Evolutionary conservation across 2,329 filamentous ascomycete species (phyloP).

Genomic region (Talaromyces sp.): DNA sequence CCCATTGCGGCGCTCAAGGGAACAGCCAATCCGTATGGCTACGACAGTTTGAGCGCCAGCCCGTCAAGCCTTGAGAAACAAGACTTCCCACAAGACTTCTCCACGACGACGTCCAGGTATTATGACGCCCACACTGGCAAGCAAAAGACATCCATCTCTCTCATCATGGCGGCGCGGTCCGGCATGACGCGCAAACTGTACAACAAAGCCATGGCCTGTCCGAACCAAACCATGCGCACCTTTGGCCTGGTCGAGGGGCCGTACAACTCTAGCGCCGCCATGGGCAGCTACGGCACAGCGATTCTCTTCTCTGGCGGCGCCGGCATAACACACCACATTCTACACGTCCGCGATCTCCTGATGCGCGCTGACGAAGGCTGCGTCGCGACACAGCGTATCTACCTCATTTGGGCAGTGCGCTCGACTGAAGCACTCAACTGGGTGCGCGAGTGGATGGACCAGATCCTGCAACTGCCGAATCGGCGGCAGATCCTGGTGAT

Average conservation of each 20-base stretch:
- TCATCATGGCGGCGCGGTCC: conserved; percentile 56
- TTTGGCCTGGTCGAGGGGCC: conserved; percentile 58
- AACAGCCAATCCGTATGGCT: not conserved
- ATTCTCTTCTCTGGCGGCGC: conserved; percentile 61
- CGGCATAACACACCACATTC: conserved; percentile 61
- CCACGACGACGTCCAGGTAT: conserved; percentile 1
- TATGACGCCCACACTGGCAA: conserved; percentile 16
- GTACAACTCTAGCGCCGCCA: conserved; percentile 51
- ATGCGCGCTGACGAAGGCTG: conserved; percentile 46
- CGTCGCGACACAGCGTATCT: conserved; percentile 53
- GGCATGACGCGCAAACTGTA: conserved; percentile 59
- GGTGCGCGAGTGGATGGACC: conserved; percentile 62
- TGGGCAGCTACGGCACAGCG: conserved; percentile 58
- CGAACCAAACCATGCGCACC: conserved; percentile 46
- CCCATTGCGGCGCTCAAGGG: conserved; percentile 16
- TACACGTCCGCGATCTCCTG: conserved; percentile 55
- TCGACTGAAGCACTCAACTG: conserved; percentile 56
- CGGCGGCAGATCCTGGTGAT: conserved; percentile 55
- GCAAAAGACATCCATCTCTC: conserved; percentile 42
- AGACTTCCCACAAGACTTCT: conserved; percentile 20
- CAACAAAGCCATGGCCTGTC: conserved; percentile 47
- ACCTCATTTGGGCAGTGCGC: conserved; percentile 59
- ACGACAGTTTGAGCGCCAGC: conserved; percentile 12
- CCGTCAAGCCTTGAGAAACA: conserved; percentile 29
- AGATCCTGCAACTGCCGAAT: conserved; percentile 54